A percentile compares a stretch with the other conserved stretches of the same genome.
phyloP scores from a whole-genome alignment of 2,329 filamentous ascomycete species.

The Huntiella moniliformis region DNA sequence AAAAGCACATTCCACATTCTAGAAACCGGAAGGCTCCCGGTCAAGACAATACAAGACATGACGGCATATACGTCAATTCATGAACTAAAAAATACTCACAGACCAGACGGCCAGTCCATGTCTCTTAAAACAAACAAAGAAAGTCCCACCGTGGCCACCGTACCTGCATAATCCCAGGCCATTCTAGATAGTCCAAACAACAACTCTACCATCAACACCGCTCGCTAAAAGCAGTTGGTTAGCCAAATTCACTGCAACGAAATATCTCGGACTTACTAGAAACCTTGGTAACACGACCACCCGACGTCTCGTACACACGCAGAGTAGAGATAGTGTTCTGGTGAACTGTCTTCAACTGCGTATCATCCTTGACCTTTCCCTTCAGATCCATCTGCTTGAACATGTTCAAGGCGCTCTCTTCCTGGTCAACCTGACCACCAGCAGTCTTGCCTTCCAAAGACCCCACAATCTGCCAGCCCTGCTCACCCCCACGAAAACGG shows the following conservation, averaged over 20 bases:
- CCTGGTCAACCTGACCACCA: conserved; percentile 43
- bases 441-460: conserved; percentile 59
- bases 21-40: background rate
- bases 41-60: too few relatives aligned
- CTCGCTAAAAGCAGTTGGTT: conserved; percentile 34
- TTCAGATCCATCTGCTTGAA: conserved; percentile 98
- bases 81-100: too few relatives aligned
- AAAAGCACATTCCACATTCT: background rate
- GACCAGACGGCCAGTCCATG: too few relatives aligned
- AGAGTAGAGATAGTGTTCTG: conserved; percentile 90
- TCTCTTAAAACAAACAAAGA: too few relatives aligned
- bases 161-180: conserved; percentile 1
- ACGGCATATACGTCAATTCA: too few relatives aligned
- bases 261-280: conserved; percentile 47
- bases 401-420: conserved; percentile 94
- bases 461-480: conserved; percentile 69
- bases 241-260: conserved; percentile 14
- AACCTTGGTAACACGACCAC: conserved; percentile 53
- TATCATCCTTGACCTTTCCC: conserved; percentile 81
- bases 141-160: too few relatives aligned
- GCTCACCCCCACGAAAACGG: conserved; percentile 60
- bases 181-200: conserved; percentile 52
- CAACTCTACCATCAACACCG: conserved; percentile 65
- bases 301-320: conserved; percentile 51
- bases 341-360: conserved; percentile 83